Base-by-base conservation (phyloP, 352 stramenopile genomes). In the Phytophthora citrophthora region DNA sequence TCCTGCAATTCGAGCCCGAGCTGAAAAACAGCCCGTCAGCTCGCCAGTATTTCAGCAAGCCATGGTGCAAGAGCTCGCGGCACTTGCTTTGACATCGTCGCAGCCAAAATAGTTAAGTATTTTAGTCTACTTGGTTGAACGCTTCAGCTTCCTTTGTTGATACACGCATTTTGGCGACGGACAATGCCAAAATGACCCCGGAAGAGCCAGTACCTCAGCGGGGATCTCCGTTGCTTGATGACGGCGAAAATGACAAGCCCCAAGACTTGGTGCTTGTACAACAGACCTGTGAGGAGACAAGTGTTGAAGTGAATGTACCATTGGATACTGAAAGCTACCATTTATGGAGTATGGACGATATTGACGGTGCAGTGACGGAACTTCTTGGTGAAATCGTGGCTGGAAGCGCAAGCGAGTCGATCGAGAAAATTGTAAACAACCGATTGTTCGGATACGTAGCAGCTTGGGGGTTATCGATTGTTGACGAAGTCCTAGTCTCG, bases 11-110 rank as follows among this genome's bases (percentile, higher is more conserved):
- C 59, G 64, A 26, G 38, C 55, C 7, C 66, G 65, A 3, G 62
- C 65, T 26, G 66, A 77, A 31, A 85, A 85, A 50, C 73, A 88
- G 16, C 75, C 70, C 5, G 27, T 91, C 7, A 77, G 77, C 39
- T 87, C 79, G 0, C 68, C 72, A 26, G 63, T 67, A 9, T 91
- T 89, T 51, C 77, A 86, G 23, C 65, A 80, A 10, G 54, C 76
- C 0, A 84, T 88, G 43, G 27, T 88, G 6, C 53, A 88, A 4
- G 74, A 87, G 43, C 61, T 90, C n/a, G 58, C 60, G 24, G 56
- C 49, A 40, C 44, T 64, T 46, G 39, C 64, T 29, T 27, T 55
- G 57, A 24, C 36, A 9, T 43, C 47, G 23, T 40, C 54, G 0
- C 54, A 59, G 31, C 32, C 43, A 44, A 69, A 24, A 34, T 64